phyloP scores from a whole-genome alignment of 805 yeast species.

The Kodamaea fukazawae region DNA sequence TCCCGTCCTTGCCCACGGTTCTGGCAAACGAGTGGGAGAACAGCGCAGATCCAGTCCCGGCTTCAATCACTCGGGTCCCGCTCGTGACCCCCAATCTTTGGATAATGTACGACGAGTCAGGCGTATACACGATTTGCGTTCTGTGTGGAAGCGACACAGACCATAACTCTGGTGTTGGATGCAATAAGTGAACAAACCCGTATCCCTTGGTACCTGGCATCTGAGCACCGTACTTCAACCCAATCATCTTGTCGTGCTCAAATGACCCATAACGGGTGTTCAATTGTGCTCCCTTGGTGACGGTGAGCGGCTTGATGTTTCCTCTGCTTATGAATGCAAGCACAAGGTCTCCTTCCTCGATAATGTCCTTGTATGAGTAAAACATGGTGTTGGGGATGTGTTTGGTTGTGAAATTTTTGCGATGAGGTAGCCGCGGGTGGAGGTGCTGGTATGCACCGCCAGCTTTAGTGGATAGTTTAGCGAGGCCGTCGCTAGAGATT shows the following conservation, averaged over 20 bases:
- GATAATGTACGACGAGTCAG: slow-evolving; percentile 87
- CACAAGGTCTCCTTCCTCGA: slow-evolving; percentile 84
- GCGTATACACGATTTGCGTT: slow-evolving; percentile 96
- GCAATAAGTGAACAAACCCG: slow-evolving; percentile 83
- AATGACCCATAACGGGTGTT: slow-evolving; percentile 90
- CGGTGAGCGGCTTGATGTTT: slow-evolving; percentile 68
- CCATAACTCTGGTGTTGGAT: slow-evolving; percentile 96
- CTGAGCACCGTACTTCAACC: slow-evolving; percentile 79
- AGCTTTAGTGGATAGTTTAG: no score
- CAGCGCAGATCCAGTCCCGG: slow-evolving; percentile 97
- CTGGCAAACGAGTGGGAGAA: slow-evolving; percentile 92
- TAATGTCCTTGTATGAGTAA: slow-evolving; percentile 56
- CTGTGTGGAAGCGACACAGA: slow-evolving; percentile 93
- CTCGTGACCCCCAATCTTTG: slow-evolving; percentile 74
- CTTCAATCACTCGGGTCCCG: slow-evolving; percentile 83
- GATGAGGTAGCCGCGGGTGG: no score
- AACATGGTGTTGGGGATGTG: slow-evolving; percentile 31
- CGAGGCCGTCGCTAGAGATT: no score
- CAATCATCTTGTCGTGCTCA: slow-evolving; percentile 82
- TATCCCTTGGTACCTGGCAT: slow-evolving; percentile 69
- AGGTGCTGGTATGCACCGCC: no score
- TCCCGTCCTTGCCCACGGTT: slow-evolving; percentile 60
- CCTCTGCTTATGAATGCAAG: slow-evolving; percentile 83
- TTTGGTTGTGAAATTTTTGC: not conserved
- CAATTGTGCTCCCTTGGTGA: slow-evolving; percentile 57